Evolutionary conservation across 768 basidiomycete species (phyloP), one percentile per base, ranked within the genome.

Genomic region (Gautieria morchelliformis): DNA sequence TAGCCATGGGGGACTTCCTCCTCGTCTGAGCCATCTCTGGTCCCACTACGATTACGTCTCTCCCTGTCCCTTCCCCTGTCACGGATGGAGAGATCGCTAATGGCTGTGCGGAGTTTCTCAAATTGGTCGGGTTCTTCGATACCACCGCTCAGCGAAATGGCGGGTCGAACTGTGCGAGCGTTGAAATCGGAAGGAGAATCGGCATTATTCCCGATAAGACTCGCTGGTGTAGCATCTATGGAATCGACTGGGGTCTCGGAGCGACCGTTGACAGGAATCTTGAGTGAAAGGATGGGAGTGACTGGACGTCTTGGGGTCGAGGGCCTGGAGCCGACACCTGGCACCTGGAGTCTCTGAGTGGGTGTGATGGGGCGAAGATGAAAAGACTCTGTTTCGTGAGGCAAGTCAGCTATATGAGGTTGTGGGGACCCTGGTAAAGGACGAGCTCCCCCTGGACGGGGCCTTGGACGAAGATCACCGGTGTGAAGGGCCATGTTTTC

Each of bases 371-470:
- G 58, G 33, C 68, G 75, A 39, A 74, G 73, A 53, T 65, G 69
- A 41, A 78, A 73, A 58, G 77, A 75, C 17, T 66, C 66, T 17
- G 66, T 68, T 50, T 68, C 75, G 1, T 69, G 63, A 56, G 55
- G 46, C n/a, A 49, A 50, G 14, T 57, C 56, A 7, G 47, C n/a
- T 33, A 30, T 40, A 50, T 37, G 45, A 60, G 50, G 69, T 66
- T 30, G 71, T 67, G 75, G 78, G 6, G 75, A 81, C 41, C 76
- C 66, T 0, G 63, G 71, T 45, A 69, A 61, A 14, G 63, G 72
- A 33, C 81, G 78, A 45, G 82, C 82, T 27, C 82, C 82, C 56
- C 73, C 67, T 41, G 81, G 81, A 54, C 79, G 74, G 19, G 65
- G 63, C 56, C 57, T 59, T 22, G 66, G 58, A 48, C 65, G 68